These are phyloP conservation scores for Cercophora sp. DNA, from an alignment of 495 filamentous ascomycete genomes.

Conservation along the genomic window DNA sequence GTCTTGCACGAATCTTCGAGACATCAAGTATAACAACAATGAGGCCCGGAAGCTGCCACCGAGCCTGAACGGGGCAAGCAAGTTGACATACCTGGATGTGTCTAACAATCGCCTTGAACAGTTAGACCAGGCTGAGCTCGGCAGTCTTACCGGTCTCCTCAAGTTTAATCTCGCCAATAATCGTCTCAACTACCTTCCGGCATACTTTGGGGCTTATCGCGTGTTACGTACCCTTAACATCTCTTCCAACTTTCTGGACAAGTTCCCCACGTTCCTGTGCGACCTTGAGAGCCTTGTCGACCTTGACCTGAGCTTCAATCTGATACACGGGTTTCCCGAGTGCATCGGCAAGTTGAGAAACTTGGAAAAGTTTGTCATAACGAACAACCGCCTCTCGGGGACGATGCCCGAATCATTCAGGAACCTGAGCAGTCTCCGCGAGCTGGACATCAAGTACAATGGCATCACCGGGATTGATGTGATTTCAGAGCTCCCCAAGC, in stretches of 20 bases:
- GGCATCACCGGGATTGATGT: conserved; percentile 79
- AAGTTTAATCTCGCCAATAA: conserved; percentile 95
- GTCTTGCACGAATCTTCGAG: conserved; percentile 81
- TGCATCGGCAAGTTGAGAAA: conserved; percentile 71
- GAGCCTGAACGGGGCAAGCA: conserved; percentile 76
- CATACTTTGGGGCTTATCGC: conserved; percentile 74
- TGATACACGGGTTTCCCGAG: conserved; percentile 67
- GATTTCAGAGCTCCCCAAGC: conserved; percentile 71
- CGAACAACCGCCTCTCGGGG: conserved; percentile 83
- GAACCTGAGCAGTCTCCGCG: conserved; percentile 71
- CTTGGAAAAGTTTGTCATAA: conserved; percentile 88
- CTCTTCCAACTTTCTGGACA: conserved; percentile 84
- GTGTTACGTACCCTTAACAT: conserved; percentile 78
- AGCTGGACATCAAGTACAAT: conserved; percentile 94
- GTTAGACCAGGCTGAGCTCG: conserved; percentile 76
- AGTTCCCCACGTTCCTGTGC: conserved; percentile 81
- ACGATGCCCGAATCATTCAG: conserved; percentile 66
- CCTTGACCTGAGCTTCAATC: conserved; percentile 95
- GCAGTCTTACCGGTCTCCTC: conserved; percentile 60
- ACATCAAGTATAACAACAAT: conserved; percentile 91
- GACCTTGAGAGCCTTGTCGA: conserved; percentile 79
- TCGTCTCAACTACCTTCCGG: conserved; percentile 68
- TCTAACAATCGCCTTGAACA: conserved; percentile 91
- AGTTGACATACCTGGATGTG: conserved; percentile 83
- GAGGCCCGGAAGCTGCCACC: conserved; percentile 83